Percentiles rank a stretch among this genome's conserved stretches.
phyloP scores from a whole-genome alignment of 2,329 filamentous ascomycete genomes.

The Cytospora chrysosperma region DNA sequence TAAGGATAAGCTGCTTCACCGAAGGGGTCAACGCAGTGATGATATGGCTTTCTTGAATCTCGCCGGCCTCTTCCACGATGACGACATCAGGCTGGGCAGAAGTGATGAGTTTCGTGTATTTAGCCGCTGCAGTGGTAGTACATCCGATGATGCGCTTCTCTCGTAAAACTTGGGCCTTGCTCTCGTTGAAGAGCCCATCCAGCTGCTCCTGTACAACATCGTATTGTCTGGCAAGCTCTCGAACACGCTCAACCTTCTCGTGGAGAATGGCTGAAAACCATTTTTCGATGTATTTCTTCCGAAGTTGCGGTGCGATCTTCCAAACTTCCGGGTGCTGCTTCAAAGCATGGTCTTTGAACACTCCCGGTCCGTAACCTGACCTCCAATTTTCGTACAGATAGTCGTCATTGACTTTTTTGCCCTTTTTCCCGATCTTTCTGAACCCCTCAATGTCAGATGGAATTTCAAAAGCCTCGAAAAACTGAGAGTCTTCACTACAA shows the following conservation, averaged over 20 bases:
- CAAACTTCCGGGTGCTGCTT: conserved; percentile 45
- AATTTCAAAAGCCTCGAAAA: conserved; percentile 56
- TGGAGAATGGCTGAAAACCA: conserved; percentile 48
- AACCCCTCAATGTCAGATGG: conserved; percentile 48
- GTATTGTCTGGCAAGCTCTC: conserved; percentile 39
- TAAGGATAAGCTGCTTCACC: conserved; percentile 64
- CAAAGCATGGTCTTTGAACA: conserved; percentile 36
- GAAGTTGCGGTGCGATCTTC: conserved; percentile 42
- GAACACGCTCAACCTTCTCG: conserved; percentile 49
- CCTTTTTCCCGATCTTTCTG: conserved; percentile 43
- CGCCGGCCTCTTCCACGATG: conserved; percentile 70
- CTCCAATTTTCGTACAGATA: conserved; percentile 59
- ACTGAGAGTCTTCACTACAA: conserved; percentile 46
- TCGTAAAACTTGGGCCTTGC: conserved; percentile 44
- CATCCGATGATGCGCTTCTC: conserved; percentile 63
- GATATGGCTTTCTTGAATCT: conserved; percentile 68
- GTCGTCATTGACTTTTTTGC: conserved; percentile 41
- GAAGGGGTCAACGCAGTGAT: conserved; percentile 56
- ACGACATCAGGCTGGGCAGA: conserved; percentile 57
- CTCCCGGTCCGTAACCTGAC: conserved; percentile 44
- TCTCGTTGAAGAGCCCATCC: conserved; percentile 44
- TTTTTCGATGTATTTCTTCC: conserved; percentile 36
- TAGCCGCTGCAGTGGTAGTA: conserved; percentile 70
- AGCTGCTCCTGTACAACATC: conserved; percentile 43
- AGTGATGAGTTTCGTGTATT: conserved; percentile 53